phyloP scores from a whole-genome alignment of 2,329 filamentous ascomycete genomes.

The Basipetospora chlamydospora region DNA sequence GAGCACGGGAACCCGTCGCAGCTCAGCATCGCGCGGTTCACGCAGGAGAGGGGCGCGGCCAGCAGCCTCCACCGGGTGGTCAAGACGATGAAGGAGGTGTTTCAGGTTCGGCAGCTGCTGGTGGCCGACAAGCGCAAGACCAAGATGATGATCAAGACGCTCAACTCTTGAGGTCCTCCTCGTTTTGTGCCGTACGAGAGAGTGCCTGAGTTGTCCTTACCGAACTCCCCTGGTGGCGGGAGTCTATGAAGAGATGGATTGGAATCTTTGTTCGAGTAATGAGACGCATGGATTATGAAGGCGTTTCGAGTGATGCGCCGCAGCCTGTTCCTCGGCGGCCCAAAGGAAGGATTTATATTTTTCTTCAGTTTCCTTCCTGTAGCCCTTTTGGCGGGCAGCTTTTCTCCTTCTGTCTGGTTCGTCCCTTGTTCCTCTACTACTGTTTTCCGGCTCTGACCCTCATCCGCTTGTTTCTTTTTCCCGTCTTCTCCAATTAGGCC shows the following conservation, averaged over 20 bases:
- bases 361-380: neutral
- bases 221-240: too few species aligned
- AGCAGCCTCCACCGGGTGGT: slow-evolving; percentile 78
- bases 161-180: slow-evolving; percentile 17
- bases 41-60: slow-evolving; percentile 80
- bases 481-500: slow-evolving; percentile 1
- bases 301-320: too few species aligned
- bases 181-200: too few species aligned
- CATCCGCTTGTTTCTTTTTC: slow-evolving; percentile 5
- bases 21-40: slow-evolving; percentile 71
- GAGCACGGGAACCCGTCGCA: slow-evolving; percentile 67
- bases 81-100: slow-evolving; percentile 56
- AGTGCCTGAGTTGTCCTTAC: too few species aligned
- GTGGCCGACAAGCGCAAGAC: slow-evolving; percentile 52
- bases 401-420: slow-evolving; percentile 8
- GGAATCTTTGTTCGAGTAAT: too few species aligned
- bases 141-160: slow-evolving; percentile 60
- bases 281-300: too few species aligned
- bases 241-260: too few species aligned
- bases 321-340: too few species aligned
- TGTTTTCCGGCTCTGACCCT: too few species aligned
- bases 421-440: slow-evolving; percentile 7
- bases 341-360: too few species aligned
- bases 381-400: slow-evolving; percentile 3
- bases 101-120: slow-evolving; percentile 50